Evolutionary conservation across 805 yeast genomes (phyloP).

Genomic region (Blastobotrys peoriensis): DNA sequence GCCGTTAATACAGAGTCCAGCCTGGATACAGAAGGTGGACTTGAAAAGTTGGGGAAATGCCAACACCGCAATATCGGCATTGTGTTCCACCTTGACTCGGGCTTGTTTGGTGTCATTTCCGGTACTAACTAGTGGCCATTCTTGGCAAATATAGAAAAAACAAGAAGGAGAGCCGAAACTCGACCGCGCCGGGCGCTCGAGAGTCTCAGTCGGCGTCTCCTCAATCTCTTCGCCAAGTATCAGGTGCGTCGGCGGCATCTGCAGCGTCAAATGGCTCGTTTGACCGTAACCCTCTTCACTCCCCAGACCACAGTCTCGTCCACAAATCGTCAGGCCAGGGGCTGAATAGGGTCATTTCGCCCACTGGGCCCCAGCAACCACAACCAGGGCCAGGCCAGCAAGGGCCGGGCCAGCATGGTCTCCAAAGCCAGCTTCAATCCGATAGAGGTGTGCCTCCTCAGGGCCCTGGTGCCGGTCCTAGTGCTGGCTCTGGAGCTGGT

Average conservation of each 20-base stretch:
- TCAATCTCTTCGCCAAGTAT: background rate
- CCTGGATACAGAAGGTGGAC: no score
- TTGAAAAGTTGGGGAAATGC: no score
- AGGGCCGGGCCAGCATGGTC: no score
- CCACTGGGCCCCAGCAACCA: background rate
- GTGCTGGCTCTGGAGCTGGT: background rate
- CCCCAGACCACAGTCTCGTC: background rate
- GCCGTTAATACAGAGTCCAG: no score
- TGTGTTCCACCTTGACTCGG: no score
- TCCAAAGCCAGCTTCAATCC: background rate
- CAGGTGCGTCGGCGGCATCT: background rate
- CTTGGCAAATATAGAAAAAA: conserved; percentile 14
- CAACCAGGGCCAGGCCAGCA: no score
- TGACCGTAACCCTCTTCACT: background rate
- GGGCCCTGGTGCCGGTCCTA: no score
- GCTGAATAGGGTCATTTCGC: no score
- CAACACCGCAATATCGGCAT: no score
- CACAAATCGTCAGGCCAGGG: conserved; percentile 1
- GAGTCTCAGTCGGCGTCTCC: background rate
- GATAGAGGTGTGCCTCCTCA: conserved; percentile 2
- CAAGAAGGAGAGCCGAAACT: conserved; percentile 15
- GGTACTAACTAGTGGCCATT: conserved; percentile 14
- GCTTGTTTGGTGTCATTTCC: no score
- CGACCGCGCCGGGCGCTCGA: conserved; percentile 6
- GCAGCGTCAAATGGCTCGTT: background rate